Base-by-base conservation (phyloP, 495 filamentous ascomycete genomes). In the Aspergillus bridgeri region DNA sequence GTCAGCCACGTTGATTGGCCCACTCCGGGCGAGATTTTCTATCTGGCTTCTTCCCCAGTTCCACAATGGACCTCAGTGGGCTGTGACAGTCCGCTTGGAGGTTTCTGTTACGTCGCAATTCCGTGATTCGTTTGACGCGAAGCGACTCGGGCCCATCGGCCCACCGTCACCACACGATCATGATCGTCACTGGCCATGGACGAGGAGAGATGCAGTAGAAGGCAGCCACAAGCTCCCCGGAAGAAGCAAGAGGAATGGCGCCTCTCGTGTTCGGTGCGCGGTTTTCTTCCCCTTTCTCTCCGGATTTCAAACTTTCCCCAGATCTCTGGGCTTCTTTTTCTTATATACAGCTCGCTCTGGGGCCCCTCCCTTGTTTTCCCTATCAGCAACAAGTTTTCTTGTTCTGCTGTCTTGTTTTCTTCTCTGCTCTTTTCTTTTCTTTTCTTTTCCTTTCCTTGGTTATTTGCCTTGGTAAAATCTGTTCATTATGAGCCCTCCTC, bases 41-140 rank as follows among this genome's bases (percentile, higher is more conserved):
- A 50, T 50, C 24, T 27, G 48, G 5, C 21, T 33, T 27, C 38
- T 55, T 55, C 53, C 53, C 53, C 53, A 55, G 53, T 18, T 55
- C 53, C 53, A 55, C 53, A 13, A 3, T n/a, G 43, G 43, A 55
- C 42, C 25, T 22, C 43, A 11, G n/a, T 44, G 33, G 53, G 24
- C 43, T 25, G 42, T 46, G 53, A 55, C 43, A 23, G 42, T n/a
- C 38, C n/a, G 20, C 13, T 55, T 44, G 9, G 33, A 2, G 48
- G 48, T 67, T 67, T 67, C 56, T 54, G 55, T 67, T 67, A 67
- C 64, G 62, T 67, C 62, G 33, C 64, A 42, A 13, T 11, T 22
- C 20, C 45, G 20, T 67, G 58, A 67, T 67, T 67, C 64, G 64
- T 59, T 58, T 46, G 44, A 6, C 20, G 21, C 52, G 52, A n/a